phyloP scores from a whole-genome alignment of 805 yeast genomes.

The Lipomyces kockii region DNA sequence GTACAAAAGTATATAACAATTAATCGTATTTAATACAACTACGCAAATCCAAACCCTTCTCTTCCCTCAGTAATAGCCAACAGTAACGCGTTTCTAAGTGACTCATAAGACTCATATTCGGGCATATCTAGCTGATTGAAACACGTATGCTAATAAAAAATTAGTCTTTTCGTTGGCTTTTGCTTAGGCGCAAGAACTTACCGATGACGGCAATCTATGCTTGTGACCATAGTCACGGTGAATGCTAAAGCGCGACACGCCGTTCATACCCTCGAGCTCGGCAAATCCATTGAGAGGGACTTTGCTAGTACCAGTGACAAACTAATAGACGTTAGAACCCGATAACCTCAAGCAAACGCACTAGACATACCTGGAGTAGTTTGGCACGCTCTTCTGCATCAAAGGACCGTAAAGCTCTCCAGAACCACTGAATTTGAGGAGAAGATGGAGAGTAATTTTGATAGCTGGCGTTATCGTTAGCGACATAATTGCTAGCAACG shows the following conservation, averaged over 20 bases:
- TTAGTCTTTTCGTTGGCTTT: no score
- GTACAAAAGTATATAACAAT: slow-evolving; percentile 1
- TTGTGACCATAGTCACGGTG: slow-evolving; percentile 86
- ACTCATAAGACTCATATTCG: slow-evolving; percentile 86
- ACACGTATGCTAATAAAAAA: slow-evolving; percentile 70
- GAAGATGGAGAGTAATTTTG: slow-evolving; percentile 81
- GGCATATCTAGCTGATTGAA: slow-evolving; percentile 95
- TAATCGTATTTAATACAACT: background rate
- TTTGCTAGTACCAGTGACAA: slow-evolving; percentile 95
- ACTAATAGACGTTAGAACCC: slow-evolving; percentile 42
- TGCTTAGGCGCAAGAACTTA: slow-evolving; percentile 6
- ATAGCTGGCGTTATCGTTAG: slow-evolving; percentile 47
- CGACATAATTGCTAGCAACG: background rate
- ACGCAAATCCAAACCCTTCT: slow-evolving; percentile 93
- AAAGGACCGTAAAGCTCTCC: slow-evolving; percentile 96
- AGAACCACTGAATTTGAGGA: slow-evolving; percentile 91
- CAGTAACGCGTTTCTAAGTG: slow-evolving; percentile 76
- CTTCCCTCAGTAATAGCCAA: slow-evolving; percentile 92
- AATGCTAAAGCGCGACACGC: slow-evolving; percentile 82
- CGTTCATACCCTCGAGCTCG: slow-evolving; percentile 85
- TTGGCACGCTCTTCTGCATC: slow-evolving; percentile 94
- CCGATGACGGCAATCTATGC: slow-evolving; percentile 86
- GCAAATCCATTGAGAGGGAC: slow-evolving; percentile 95
- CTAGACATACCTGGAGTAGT: slow-evolving; percentile 60
- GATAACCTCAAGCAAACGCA: background rate